Evolutionary conservation across 352 stramenopile genomes (phyloP), one percentile per base, ranked within the genome.

Genomic region (Phytophthora lateralis): DNA sequence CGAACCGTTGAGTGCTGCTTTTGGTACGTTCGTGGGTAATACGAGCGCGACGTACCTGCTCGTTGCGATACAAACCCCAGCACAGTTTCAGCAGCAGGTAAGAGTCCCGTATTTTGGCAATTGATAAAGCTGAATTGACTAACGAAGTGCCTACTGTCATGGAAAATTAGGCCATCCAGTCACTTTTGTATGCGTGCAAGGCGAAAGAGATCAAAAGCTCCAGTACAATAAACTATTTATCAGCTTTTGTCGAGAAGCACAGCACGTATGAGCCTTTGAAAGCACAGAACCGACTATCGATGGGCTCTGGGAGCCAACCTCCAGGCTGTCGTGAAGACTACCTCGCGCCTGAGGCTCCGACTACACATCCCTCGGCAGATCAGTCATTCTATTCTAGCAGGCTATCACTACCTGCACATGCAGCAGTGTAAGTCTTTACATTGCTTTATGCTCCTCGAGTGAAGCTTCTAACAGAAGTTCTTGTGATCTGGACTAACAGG

Each of bases 111-210:
- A 4, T 30, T 4, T 30, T 30, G 4, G 26, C 26, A 30, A 30
- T 30, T 6, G 42, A 10, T 18, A 6, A 2, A 17, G 18, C 18
- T 34, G 2, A 45, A 14, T 15, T 48, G 24, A 17, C 35, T 55
- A 26, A 53, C 4, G 26, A 9, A 27, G 7, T 20, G 6, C 7
- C 55, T 69, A 24, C 29, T 58, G 8, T 3, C 30, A n/a, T 24
- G 26, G 6, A 48, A 24, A 15, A 27, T 38, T 62, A 93, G 82
- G 84, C 82, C 4, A 91, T 94, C 37, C 82, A 91, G 37, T 84
- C 81, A 11, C 61, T 94, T 9, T 50, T 94, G 66, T 94, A 90
- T 52, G 85, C 81, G 2, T 92, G 81, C 70, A 90, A 90, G 39
- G 81, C 83, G 11, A 92, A 90, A 53, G 82, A 92, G 17, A 88